These are phyloP conservation scores for Solanum corneliomulleri DNA, from an alignment of 257 asterid species.

Conservation along the genomic window DNA sequence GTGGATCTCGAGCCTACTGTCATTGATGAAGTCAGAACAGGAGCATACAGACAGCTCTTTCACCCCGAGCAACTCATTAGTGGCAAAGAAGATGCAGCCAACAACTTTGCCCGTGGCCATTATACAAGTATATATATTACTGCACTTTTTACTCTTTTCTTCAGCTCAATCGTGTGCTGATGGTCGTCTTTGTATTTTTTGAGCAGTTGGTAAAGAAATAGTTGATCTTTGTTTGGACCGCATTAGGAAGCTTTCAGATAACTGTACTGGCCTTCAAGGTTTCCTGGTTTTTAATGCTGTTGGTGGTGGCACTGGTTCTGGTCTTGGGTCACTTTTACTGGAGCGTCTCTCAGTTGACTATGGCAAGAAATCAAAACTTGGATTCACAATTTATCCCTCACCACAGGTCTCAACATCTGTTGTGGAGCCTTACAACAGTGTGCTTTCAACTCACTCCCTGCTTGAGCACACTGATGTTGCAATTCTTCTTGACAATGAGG, in stretches of 20 bases:
- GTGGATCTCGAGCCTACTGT: constrained; percentile 23
- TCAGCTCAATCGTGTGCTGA: not conserved
- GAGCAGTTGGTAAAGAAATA: constrained; percentile 13
- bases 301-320: constrained; percentile 22
- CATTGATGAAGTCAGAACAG: constrained; percentile 18
- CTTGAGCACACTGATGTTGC: constrained; percentile 22
- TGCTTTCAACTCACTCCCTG: constrained; percentile 17
- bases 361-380: constrained; percentile 19
- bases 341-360: constrained; percentile 19
- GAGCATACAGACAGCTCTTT: constrained; percentile 8
- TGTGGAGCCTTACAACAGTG: constrained; percentile 22
- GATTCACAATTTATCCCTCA: constrained; percentile 18
- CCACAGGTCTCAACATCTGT: constrained; percentile 21
- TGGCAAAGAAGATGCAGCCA: constrained; percentile 24
- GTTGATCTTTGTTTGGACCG: constrained; percentile 24
- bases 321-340: constrained; percentile 13
- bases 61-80: constrained; percentile 20
- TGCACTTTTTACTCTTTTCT: not conserved
- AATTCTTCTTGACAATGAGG: constrained; percentile 8
- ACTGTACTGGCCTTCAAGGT: constrained; percentile 17
- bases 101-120: constrained; percentile 22
- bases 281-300: constrained; percentile 17
- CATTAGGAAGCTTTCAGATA: constrained; percentile 16
- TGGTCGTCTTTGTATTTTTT: not conserved
- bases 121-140: constrained; percentile 1